A percentile compares a stretch with the other conserved stretches of the same genome.
phyloP scores from a whole-genome alignment of 371 early-diverging fungal genomes.

The Zopfochytrium polystomum region DNA sequence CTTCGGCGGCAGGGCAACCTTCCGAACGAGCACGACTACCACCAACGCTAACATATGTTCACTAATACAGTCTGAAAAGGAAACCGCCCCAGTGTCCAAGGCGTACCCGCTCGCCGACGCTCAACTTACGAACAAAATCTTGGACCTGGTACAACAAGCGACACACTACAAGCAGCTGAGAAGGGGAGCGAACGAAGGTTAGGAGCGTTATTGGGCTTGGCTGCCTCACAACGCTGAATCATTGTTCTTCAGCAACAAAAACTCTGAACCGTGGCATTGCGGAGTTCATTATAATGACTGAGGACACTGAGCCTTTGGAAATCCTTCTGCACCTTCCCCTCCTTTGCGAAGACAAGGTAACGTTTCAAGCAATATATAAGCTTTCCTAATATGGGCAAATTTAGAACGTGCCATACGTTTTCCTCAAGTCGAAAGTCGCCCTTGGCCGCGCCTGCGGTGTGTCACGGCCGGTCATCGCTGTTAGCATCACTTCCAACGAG shows the following conservation, averaged over 20 bases:
- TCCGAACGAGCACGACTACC: too few species aligned
- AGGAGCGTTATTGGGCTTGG: background rate
- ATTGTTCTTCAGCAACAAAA: conserved; percentile 97
- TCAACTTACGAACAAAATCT: conserved; percentile 85
- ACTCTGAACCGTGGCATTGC: conserved; percentile 98
- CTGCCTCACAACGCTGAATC: too few species aligned
- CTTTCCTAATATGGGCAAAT: background rate
- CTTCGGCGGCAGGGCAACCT: too few species aligned
- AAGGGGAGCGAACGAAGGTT: conserved; percentile 98
- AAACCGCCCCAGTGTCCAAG: conserved; percentile 20
- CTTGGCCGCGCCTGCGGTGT: conserved; percentile 99
- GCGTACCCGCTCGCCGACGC: conserved; percentile 73
- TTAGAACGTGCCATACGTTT: conserved; percentile 95
- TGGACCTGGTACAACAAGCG: conserved; percentile 95
- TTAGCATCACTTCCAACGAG: conserved; percentile 94
- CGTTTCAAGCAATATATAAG: background rate
- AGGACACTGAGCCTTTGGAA: conserved; percentile 97
- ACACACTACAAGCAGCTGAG: conserved; percentile 98
- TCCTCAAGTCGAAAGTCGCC: conserved; percentile 93
- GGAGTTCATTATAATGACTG: conserved; percentile 98
- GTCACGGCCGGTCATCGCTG: conserved; percentile 89
- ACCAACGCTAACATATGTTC: too few species aligned
- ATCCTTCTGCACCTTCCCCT: conserved; percentile 96
- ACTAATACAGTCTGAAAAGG: background rate
- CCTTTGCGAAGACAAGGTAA: conserved; percentile 96